phyloP scores from a whole-genome alignment of 1,284 basidiomycete species.

The Ceratobasidium sp. region DNA sequence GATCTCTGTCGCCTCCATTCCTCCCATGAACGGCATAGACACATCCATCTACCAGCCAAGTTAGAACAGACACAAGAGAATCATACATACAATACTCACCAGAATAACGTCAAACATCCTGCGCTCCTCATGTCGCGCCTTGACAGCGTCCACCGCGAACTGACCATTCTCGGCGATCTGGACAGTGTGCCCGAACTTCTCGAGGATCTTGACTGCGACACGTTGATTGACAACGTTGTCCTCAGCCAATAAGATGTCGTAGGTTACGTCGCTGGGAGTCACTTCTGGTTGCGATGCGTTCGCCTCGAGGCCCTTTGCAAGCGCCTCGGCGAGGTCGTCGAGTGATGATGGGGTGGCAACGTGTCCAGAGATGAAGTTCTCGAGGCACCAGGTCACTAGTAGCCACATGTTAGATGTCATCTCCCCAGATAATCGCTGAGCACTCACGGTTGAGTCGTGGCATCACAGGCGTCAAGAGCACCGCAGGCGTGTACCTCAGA shows the following conservation, averaged over 20 bases:
- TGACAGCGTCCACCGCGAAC: constrained; percentile 90
- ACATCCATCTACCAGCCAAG: constrained; percentile 86
- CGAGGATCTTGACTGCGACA: constrained; percentile 95
- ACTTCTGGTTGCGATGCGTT: constrained; percentile 88
- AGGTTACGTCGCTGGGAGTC: constrained; percentile 84
- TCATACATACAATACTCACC: constrained; percentile 62
- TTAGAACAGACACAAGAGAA: constrained; percentile 6
- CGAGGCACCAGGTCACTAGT: constrained; percentile 89
- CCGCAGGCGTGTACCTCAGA: constrained; percentile 95
- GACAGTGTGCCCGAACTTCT: constrained; percentile 96
- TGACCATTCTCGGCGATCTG: constrained; percentile 99
- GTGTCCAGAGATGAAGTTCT: constrained; percentile 91
- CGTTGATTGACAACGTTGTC: constrained; percentile 99
- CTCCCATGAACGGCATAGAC: constrained; percentile 97
- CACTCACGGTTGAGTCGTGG: constrained; percentile 79
- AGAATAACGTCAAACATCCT: constrained; percentile 90
- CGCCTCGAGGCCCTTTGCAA: constrained; percentile 94
- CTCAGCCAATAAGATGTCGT: constrained; percentile 96
- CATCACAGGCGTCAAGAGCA: constrained; percentile 86
- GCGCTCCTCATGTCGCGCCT: constrained; percentile 76
- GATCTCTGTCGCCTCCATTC: constrained; percentile 89
- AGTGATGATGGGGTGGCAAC: constrained; percentile 91
- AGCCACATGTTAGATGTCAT: constrained; percentile 59
- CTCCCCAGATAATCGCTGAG: constrained; percentile 50
- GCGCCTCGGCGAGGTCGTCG: constrained; percentile 91